These are phyloP conservation scores for Citrullus amarus DNA, from an alignment of 306 rosid species.

Conservation along the genomic window DNA sequence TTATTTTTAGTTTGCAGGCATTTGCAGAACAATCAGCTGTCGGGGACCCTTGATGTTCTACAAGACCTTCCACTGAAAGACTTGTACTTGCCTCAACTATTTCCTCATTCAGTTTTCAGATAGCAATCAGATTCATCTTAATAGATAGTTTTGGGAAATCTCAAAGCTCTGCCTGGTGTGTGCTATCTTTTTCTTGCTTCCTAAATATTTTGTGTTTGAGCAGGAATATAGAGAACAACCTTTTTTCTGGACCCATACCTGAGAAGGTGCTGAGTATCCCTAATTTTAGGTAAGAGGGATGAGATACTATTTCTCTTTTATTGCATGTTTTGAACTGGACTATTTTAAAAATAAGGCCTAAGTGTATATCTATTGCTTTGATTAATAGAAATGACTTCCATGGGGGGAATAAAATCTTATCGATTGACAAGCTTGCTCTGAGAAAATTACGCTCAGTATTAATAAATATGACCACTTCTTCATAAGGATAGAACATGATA, in stretches of 20 bases:
- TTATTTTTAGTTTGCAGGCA: conserved; percentile 34
- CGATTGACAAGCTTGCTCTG: neutral
- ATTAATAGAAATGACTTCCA: neutral
- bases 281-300: conserved; percentile 37
- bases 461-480: neutral
- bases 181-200: conserved; percentile 3
- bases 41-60: conserved; percentile 63
- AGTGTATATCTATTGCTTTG: neutral
- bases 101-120: conserved; percentile 13
- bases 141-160: neutral
- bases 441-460: neutral
- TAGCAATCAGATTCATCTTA: conserved; percentile 3
- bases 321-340: neutral
- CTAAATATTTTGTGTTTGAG: conserved; percentile 18
- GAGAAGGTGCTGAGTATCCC: conserved; percentile 63
- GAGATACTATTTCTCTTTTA: neutral
- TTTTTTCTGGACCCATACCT: conserved; percentile 73
- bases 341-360: neutral
- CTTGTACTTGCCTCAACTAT: conserved; percentile 48
- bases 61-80: conserved; percentile 68
- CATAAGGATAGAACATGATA: neutral
- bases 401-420: neutral
- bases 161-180: neutral
- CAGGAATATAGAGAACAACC: conserved; percentile 87
- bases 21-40: conserved; percentile 67